A percentile compares a stretch with the other conserved stretches of the same genome.
phyloP scores from a whole-genome alignment of 441 rosid genomes.

The Euphorbia corollata region DNA sequence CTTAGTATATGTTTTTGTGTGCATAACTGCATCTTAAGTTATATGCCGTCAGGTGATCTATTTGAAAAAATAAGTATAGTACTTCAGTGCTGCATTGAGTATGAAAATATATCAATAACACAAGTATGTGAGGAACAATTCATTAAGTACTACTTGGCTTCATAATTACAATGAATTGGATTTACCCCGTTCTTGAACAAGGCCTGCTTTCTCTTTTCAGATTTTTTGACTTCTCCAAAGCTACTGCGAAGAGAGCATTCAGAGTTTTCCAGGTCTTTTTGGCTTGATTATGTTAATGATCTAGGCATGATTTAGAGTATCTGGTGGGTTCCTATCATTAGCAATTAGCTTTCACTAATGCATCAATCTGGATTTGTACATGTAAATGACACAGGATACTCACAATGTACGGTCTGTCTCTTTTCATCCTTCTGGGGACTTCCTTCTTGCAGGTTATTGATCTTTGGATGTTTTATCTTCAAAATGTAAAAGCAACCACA shows the following conservation, averaged over 20 bases:
- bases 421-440: slow-evolving; percentile 79
- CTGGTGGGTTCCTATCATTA: slow-evolving; percentile 14
- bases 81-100: background rate
- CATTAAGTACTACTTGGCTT: background rate
- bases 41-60: background rate
- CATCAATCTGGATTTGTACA: slow-evolving; percentile 19
- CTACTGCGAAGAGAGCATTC: slow-evolving; percentile 75
- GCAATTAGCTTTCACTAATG: slow-evolving; percentile 9
- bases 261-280: slow-evolving; percentile 68
- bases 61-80: background rate
- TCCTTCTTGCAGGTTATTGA: slow-evolving; percentile 62
- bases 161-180: slow-evolving; percentile 1
- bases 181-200: background rate
- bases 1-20: background rate
- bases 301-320: slow-evolving; percentile 11
- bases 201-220: slow-evolving; percentile 30
- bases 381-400: slow-evolving; percentile 52
- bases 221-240: slow-evolving; percentile 79
- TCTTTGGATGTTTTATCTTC: slow-evolving; percentile 9
- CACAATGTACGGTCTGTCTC: slow-evolving; percentile 74
- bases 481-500: background rate
- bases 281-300: slow-evolving; percentile 14
- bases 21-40: background rate
- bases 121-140: background rate
- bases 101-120: background rate